Evolutionary conservation across 179 eudicot species (phyloP).

Genomic region (Silene noctiflora): DNA sequence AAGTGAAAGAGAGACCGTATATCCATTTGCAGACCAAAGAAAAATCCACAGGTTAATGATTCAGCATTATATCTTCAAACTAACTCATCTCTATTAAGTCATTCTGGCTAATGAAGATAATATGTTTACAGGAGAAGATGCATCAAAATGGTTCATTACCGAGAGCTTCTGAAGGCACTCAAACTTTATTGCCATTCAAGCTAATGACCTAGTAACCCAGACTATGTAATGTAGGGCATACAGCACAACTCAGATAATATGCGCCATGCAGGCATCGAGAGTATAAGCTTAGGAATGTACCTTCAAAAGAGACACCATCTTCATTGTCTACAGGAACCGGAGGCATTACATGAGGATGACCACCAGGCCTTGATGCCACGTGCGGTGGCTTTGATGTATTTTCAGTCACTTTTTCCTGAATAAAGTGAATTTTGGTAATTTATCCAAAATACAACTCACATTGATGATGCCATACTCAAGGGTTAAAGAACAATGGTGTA

Average conservation of each 20-base stretch:
- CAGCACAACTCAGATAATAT: constrained; percentile 1
- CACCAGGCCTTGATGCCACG: constrained; percentile 51
- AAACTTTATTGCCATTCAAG: neutral
- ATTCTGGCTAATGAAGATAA: neutral
- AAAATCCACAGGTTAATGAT: neutral
- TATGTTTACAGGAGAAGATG: neutral
- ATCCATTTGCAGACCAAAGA: neutral
- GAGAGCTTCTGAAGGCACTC: neutral
- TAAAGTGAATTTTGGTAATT: too few species aligned
- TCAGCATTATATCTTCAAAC: neutral
- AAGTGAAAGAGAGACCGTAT: neutral
- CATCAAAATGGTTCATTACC: neutral
- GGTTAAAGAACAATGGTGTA: too few species aligned
- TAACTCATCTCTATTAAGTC: neutral
- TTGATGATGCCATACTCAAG: too few species aligned
- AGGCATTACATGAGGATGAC: constrained; percentile 59
- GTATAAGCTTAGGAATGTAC: constrained; percentile 32
- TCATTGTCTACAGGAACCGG: constrained; percentile 64
- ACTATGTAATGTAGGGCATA: constrained; percentile 5
- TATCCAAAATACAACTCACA: too few species aligned
- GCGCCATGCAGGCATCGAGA: neutral
- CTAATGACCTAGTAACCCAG: neutral
- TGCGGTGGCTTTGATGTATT: constrained; percentile 66
- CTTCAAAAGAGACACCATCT: constrained; percentile 78
- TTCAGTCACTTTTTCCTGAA: constrained; percentile 77